These are phyloP conservation scores for Malania oleifera DNA, from an alignment of 164 flowering plant species.

Conservation along the genomic window DNA sequence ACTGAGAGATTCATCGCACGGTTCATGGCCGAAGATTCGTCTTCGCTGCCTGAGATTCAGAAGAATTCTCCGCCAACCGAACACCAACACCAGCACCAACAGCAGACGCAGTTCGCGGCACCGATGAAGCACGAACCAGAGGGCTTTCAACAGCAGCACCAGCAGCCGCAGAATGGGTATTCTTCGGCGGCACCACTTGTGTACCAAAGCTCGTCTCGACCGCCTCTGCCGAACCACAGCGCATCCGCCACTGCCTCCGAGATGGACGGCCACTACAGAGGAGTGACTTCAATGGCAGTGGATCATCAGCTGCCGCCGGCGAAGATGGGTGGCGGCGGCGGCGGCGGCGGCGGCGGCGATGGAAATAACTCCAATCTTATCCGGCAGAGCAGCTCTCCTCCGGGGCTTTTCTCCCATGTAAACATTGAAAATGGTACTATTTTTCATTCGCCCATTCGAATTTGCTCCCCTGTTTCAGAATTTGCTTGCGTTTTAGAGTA, in stretches of 20 bases:
- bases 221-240: constrained; percentile 23
- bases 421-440: constrained; percentile 52
- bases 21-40: constrained; percentile 22
- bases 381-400: constrained; percentile 89
- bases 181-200: constrained; percentile 23
- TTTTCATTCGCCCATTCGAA: no score
- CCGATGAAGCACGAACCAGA: constrained; percentile 16
- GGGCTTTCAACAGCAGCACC: constrained; percentile 11
- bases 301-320: constrained; percentile 23
- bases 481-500: background rate
- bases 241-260: constrained; percentile 11
- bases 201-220: constrained; percentile 26
- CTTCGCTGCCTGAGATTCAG: background rate
- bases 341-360: no score
- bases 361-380: constrained; percentile 48
- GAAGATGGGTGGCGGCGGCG: constrained; percentile 29
- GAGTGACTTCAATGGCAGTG: constrained; percentile 23
- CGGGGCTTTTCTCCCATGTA: constrained; percentile 60
- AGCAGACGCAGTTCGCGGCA: constrained; percentile 11
- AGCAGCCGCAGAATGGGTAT: constrained; percentile 17
- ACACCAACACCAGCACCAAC: constrained; percentile 3
- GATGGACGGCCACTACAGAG: constrained; percentile 22
- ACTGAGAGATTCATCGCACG: constrained; percentile 37
- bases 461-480: background rate
- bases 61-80: constrained; percentile 9